phyloP scores from a whole-genome alignment of 1,139 yeast genomes.

The Blastobotrys elegans region DNA sequence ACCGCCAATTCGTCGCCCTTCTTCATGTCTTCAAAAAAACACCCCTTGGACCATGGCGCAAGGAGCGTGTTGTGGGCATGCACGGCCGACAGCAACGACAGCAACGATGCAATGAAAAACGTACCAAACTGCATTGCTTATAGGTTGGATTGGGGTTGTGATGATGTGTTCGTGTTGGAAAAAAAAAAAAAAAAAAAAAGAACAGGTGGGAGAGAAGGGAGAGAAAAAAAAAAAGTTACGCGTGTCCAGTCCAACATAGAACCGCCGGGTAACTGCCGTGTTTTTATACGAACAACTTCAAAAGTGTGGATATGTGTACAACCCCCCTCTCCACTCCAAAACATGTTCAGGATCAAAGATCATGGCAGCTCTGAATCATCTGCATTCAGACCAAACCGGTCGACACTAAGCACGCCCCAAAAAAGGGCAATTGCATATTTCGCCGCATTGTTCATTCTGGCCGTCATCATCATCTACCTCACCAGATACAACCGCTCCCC shows the following conservation, averaged over 20 bases:
- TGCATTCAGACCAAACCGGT: not conserved
- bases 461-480: conserved; percentile 11
- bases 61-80: conserved; percentile 75
- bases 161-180: not conserved
- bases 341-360: not conserved
- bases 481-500: conserved; percentile 2
- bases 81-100: conserved; percentile 23
- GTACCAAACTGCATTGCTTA: conserved; percentile 7
- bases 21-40: conserved; percentile 81
- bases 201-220: not conserved
- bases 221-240: not conserved
- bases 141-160: not conserved
- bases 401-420: conserved; percentile 21
- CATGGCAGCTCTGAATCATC: not conserved
- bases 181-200: too few species aligned
- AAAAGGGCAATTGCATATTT: conserved; percentile 21
- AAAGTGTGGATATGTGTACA: too few species aligned
- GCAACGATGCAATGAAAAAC: conserved; percentile 8
- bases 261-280: conserved; percentile 4
- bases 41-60: conserved; percentile 81
- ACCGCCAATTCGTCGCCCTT: conserved; percentile 83
- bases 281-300: not conserved
- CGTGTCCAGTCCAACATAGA: conserved; percentile 1
- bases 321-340: too few species aligned
- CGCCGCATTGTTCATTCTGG: conserved; percentile 16